Evolutionary conservation across 2,329 filamentous ascomycete genomes (phyloP).

Genomic region (Xylariomycetidae sp.): DNA sequence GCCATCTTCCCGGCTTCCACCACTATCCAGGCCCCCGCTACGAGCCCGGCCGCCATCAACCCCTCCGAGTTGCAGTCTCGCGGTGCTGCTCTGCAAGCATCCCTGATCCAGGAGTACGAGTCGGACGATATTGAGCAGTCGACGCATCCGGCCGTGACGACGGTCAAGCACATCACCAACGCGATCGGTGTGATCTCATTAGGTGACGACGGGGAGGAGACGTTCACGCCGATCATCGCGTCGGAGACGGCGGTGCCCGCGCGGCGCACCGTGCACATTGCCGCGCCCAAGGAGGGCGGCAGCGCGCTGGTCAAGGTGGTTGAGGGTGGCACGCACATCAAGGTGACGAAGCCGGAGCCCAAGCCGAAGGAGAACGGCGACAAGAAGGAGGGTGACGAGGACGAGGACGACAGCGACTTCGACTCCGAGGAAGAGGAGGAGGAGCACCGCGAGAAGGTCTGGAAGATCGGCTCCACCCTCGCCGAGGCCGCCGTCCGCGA

Average conservation of each 20-base stretch:
- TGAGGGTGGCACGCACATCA: constrained; percentile 87
- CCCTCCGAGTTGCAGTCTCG: constrained; percentile 84
- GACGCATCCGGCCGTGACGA: constrained; percentile 90
- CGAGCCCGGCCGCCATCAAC: constrained; percentile 73
- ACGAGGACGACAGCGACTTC: constrained; percentile 59
- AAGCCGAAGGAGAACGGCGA: constrained; percentile 61
- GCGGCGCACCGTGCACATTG: constrained; percentile 74
- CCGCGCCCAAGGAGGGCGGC: constrained; percentile 71
- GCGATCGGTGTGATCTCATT: constrained; percentile 76
- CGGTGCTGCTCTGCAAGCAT: constrained; percentile 92
- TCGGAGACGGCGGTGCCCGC: constrained; percentile 87
- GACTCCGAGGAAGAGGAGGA: constrained; percentile 70
- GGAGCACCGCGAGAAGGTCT: constrained; percentile 82
- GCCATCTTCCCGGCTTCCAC: constrained; percentile 77
- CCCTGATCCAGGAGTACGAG: constrained; percentile 90
- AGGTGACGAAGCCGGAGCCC: constrained; percentile 81
- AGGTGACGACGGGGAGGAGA: constrained; percentile 50
- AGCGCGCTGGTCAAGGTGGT: constrained; percentile 83
- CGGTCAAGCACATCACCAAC: constrained; percentile 82
- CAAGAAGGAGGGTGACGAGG: constrained; percentile 48
- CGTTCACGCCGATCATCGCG: constrained; percentile 75
- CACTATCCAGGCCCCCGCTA: constrained; percentile 75
- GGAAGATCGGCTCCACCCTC: constrained; percentile 78
- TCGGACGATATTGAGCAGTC: constrained; percentile 90
- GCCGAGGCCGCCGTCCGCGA: constrained; percentile 80